Conservation (phyloP, 73 alveolate species). For the Diophrys sp. region DNA sequence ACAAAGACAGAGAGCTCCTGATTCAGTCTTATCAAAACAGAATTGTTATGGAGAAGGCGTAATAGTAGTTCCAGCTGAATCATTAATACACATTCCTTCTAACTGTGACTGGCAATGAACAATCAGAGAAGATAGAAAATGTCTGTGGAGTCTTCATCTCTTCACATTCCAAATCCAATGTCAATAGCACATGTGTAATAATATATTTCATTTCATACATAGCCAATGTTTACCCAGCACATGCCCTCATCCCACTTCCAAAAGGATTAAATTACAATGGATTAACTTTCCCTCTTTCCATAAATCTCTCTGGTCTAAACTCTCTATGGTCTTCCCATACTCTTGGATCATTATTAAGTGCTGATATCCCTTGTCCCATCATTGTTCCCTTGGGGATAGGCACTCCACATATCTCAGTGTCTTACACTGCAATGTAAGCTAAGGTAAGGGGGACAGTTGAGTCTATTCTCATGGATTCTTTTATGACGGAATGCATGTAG, state of each 20-base stretch:
- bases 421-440: neutral
- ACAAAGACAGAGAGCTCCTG: too few species aligned
- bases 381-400: neutral
- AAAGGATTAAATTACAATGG: constrained; percentile 6
- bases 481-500: neutral
- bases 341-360: constrained; percentile 17
- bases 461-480: constrained; percentile 12
- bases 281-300: constrained; percentile 22
- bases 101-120: too few species aligned
- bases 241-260: constrained; percentile 18
- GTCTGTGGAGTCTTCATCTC: too few species aligned
- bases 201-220: neutral
- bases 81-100: too few species aligned
- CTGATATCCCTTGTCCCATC: neutral
- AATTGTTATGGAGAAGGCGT: too few species aligned
- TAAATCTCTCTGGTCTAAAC: constrained; percentile 48
- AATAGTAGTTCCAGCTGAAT: too few species aligned
- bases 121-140: too few species aligned
- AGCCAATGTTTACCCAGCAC: constrained; percentile 13
- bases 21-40: too few species aligned
- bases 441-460: neutral
- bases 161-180: neutral
- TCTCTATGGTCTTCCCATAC: constrained; percentile 22
- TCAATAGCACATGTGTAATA: neutral
- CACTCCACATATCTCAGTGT: neutral